Base-by-base conservation (phyloP, 495 filamentous ascomycete species). In the Aspergillus wentii region DNA sequence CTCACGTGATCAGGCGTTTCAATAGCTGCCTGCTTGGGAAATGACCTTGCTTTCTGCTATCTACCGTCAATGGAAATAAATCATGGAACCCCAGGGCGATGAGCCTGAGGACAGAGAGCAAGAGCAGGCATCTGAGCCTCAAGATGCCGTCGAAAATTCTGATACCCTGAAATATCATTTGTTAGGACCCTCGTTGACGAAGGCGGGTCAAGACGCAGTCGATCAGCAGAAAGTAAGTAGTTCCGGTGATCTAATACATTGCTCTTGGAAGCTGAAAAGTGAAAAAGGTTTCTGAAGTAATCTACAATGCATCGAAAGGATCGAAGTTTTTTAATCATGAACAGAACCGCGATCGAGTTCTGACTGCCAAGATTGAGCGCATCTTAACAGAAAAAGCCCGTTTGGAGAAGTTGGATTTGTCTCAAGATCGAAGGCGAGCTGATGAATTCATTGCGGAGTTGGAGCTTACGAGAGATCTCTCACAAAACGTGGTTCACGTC, bases 321-420 rank as follows among this genome's bases (percentile, higher is more conserved):
- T 95, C 88, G 40, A 96, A 95, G 56, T 99, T 85, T 68, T 99
- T 96, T 72, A 88, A 85, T 50, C 86, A 89, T 48, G 94, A 97
- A 53, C 85, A 94, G 56, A 69, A 62, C 35, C 78, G 79, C 43
- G 94, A 97, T 68, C 81, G 81, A 46, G 75, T 77, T 33, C 78
- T 96, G 22, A 95, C 94, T 0, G 68, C 79, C 33, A 95, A 94
- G 61, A 95, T 97, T 47, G 82, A 85, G 36, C 77, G 77, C 23
- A 89, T 97, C 19, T 55, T 90, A 11, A 69, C 70, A 17, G 80
- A 79, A 50, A 96, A 95, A 58, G 69, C 72, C 2, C 78, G 84
- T 29, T 71, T 98, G 1, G 85, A 95, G 49, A 72, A 74, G 19
- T 62, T 88, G 1, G 87, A 96, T 46, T 61, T 96, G 13, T 74